Evolutionary conservation across 345 rosid genomes (phyloP), one percentile per base, ranked within the genome.

Genomic region (Syzygium oleosum): DNA sequence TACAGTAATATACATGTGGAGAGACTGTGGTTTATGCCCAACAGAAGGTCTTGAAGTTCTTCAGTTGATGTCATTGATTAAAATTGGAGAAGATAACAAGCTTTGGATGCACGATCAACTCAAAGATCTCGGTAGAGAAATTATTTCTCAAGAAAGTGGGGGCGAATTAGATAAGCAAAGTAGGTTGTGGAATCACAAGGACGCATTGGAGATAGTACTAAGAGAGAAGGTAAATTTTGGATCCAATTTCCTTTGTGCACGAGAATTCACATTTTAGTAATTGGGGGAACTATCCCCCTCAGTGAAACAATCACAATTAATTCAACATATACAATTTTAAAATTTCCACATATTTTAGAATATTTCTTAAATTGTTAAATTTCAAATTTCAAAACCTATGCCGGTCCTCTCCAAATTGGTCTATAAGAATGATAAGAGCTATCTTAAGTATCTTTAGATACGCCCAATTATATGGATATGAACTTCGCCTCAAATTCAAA

Each of bases 251-350:
- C 5, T 56, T 23, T 56, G 5, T 22, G n/a, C 61, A 9, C 1
- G 2, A 56, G 61, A 56, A 56, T 7, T 9, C 12, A 56, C 61
- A 56, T 22, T 56, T 56, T 56, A 56, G 27, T 19, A 55, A 21
- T n/a, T n/a, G 16, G 25, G 0, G 0, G 14, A 14, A 23, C 63
- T 58, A 13, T 58, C 6, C 29, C 6, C 0, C 8, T 58, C 6
- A 25, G 1, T 0, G 63, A 11, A 58, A 7, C 14, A 58, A 58
- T 58, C 13, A 10, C 14, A 58, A 58, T 23, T 58, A 9, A 23
- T 5, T 23, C 14, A 0, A 25, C 63, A 4, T 23, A 58, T 4
- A 0, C 0, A 27, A 12, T 4, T 1, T 58, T 23, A 58, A 58
- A 23, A 25, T 11, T 27, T 11, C 6, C n/a, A 58, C n/a, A 23